These are phyloP conservation scores for Linderina pennispora DNA, from an alignment of 192 early-diverging fungal species.

Conservation along the genomic window DNA sequence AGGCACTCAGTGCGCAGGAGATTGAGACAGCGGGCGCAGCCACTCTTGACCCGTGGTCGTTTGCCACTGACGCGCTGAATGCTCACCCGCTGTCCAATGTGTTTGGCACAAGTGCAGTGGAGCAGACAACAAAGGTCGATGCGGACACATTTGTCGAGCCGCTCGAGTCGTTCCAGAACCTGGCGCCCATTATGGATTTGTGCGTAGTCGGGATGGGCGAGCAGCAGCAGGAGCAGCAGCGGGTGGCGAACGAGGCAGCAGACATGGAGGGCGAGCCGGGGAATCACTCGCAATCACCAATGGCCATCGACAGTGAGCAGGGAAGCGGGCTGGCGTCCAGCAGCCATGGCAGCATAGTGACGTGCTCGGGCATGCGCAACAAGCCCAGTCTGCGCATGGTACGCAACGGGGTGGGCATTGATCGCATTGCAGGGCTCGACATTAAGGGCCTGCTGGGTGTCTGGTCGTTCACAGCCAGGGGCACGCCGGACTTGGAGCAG, in stretches of 20 bases:
- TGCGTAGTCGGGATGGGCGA: slow-evolving; percentile 71
- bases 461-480: slow-evolving; percentile 58
- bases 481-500: slow-evolving; percentile 3
- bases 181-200: slow-evolving; percentile 85
- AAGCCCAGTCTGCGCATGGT: slow-evolving; percentile 76
- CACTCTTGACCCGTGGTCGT: not conserved
- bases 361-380: slow-evolving; percentile 74
- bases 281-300: not conserved
- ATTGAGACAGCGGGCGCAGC: not conserved
- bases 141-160: slow-evolving; percentile 52
- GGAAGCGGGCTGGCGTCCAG: slow-evolving; percentile 12
- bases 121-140: not conserved
- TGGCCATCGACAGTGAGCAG: not conserved
- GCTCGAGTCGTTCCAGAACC: slow-evolving; percentile 58
- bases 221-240: slow-evolving; percentile 29
- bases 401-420: slow-evolving; percentile 83
- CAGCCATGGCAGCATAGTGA: slow-evolving; percentile 61
- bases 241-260: slow-evolving; percentile 21
- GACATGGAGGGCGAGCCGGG: not conserved
- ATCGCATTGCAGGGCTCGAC: slow-evolving; percentile 51
- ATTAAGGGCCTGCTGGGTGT: slow-evolving; percentile 64
- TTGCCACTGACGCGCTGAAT: not conserved
- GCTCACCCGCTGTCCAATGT: not conserved
- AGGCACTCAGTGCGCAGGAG: slow-evolving; percentile 24
- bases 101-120: not conserved